Evolutionary conservation across 306 rosid species (phyloP).

Genomic region (Lathyrus tuberosus): DNA sequence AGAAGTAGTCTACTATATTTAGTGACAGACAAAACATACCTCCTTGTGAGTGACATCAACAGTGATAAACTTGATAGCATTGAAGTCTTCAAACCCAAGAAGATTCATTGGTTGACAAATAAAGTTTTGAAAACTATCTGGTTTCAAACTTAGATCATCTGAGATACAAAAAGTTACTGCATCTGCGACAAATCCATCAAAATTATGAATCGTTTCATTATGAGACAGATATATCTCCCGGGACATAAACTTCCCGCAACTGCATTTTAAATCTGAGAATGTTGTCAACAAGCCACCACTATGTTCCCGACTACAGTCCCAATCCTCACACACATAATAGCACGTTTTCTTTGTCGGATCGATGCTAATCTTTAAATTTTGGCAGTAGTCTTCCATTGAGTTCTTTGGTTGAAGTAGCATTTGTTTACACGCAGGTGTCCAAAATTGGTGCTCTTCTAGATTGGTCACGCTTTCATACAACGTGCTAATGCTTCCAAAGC

Average conservation of each 20-base stretch:
- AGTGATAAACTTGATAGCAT: background rate
- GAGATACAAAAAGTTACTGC: background rate
- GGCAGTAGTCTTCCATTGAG: background rate
- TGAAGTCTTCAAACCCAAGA: background rate
- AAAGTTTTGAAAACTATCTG: background rate
- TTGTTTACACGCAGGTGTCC: background rate
- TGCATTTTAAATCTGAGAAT: background rate
- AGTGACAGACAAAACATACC: background rate
- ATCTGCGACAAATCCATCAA: background rate
- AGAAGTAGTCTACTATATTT: too few relatives aligned
- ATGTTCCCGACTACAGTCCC: rapidly evolving
- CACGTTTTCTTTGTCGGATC: background rate
- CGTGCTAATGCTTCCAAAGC: background rate
- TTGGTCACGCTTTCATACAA: slow-evolving; percentile 13
- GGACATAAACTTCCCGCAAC: background rate
- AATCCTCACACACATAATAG: background rate
- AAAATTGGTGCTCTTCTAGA: background rate
- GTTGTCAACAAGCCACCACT: background rate
- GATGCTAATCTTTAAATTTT: slow-evolving; percentile 1
- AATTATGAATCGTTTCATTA: background rate
- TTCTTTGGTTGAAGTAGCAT: slow-evolving; percentile 28
- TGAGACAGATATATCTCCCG: background rate
- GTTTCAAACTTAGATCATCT: background rate
- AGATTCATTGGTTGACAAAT: background rate
- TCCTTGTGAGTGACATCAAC: slow-evolving; percentile 12